Percentiles rank a stretch among this genome's conserved stretches.
Conservation (phyloP, 352 stramenopile genomes). For the Thraustochytrium sp. region DNA sequence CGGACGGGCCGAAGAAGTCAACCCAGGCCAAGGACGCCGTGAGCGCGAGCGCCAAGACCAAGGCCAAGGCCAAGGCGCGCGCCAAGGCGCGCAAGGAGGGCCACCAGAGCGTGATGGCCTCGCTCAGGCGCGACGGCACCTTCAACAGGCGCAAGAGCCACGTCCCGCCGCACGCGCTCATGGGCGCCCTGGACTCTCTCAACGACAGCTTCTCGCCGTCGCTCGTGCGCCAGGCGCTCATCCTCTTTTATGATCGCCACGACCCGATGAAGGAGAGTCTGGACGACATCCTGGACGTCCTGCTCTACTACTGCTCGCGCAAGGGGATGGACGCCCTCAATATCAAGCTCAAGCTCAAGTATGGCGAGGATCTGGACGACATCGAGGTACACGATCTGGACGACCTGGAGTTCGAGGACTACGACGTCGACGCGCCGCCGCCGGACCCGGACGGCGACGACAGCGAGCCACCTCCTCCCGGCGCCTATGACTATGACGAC, state of each 20-base stretch:
- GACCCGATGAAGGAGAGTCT: slow-evolving; percentile 6
- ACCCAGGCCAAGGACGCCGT: neutral
- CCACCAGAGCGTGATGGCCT: neutral
- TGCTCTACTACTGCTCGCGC: neutral
- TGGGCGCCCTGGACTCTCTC: neutral
- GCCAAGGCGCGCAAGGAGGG: neutral
- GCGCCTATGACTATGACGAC: neutral
- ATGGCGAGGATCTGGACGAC: slow-evolving; percentile 33
- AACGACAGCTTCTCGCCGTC: neutral
- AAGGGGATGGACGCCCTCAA: neutral
- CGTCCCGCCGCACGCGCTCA: neutral
- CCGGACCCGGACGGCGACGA: neutral
- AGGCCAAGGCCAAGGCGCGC: neutral
- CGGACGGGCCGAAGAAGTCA: neutral
- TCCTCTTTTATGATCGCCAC: slow-evolving; percentile 24
- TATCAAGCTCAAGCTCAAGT: slow-evolving; percentile 8
- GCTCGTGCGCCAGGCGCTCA: slow-evolving; percentile 19
- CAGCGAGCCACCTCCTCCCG: neutral
- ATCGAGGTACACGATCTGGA: neutral
- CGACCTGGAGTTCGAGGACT: neutral
- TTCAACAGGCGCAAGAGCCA: slow-evolving; percentile 26
- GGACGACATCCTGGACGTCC: slow-evolving; percentile 9
- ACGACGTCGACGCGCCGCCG: neutral
- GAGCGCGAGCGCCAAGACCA: neutral
- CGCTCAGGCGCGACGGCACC: neutral